Base-by-base conservation (phyloP, 2,329 filamentous ascomycete genomes). In the Hypoxylon sp. region DNA sequence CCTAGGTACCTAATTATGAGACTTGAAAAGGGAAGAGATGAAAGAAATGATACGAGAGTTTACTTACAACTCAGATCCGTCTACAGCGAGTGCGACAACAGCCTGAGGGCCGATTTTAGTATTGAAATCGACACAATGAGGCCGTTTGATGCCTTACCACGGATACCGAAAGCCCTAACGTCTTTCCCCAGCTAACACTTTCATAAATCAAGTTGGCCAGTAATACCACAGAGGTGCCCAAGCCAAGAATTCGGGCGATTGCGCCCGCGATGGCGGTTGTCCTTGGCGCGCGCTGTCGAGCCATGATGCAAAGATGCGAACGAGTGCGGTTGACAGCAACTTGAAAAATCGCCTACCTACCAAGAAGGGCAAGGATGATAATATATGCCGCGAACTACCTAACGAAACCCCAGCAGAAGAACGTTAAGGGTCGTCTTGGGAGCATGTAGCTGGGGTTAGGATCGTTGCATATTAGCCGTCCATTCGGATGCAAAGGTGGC, bases 161-260 rank as follows among this genome's bases (percentile, higher is more conserved):
- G 2, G 50, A 37, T 23, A 61, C 13, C 0, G 59, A 59, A 19
- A 61, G 50, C 13, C 47, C 54, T 13, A 59, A 45, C n/a, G 42
- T 61, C 56, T 61, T 57, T 21, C 48, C 53, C 59, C 59, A 61
- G 49, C 43, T 52, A 40, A 61, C 51, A 27, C 56, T 55, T 20
- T 59, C 59, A 25, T 59, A 61, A 17, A 61, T 51, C 21, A 59
- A 31, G 25, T 61, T 59, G 37, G 59, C 49, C 41, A 61, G 48
- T 47, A 61, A 49, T 21, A 59, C 53, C 11, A 61, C 56, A 2
- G 59, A 59, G 16, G 45, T 45, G 17, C 53, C 53, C 43, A 61
- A 48, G 32, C 50, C 59, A 41, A 61, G 49, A 37, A 54, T 51
- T 45, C 59, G 56, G 7, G 51, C 54, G 43, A 57, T 25, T 19